Base-by-base conservation (phyloP, 176 grass and related monocot genomes). In the Chloris gayana region DNA sequence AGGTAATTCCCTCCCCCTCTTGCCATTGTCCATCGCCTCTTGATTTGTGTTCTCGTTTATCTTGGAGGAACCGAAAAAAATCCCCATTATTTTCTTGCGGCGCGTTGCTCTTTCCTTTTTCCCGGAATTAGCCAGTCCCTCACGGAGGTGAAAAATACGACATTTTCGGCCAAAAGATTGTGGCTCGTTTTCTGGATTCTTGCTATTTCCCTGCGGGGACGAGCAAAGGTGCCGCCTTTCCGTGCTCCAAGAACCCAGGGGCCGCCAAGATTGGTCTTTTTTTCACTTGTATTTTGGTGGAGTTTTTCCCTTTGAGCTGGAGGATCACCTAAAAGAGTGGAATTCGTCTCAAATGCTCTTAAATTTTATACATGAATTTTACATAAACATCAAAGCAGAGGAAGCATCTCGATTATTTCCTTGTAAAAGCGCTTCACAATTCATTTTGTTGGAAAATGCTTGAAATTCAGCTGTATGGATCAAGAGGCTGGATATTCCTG, bases 381-480 rank as follows among this genome's bases (percentile, higher is more conserved):
- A 34, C 30, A n/a, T 0, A 33, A 62, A 44, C 56, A 11, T 41
- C 24, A n/a, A 21, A 75, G 15, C 74, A 76, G n/a, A 42, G 24
- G 5, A 61, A 44, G 8, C 56, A 41, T 24, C 22, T 75, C 3
- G 34, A 59, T 75, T 41, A 42, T 25, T 24, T 60, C 54, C 27
- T 31, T 63, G 60, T 63, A 31, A 63, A 15, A 31, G 60, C 14
- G 5, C 12, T 31, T 63, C 27, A 63, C 12, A 31, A 31, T 14
- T 13, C 10, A 11, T 64, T 77, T 18, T 76, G 26, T 62, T 63
- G 37, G 25, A 5, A 44, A 57, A 62, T 77, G 4, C 19, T 45
- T 77, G 37, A 77, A 72, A 47, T 68, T 12, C 46, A 83, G 72
- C 7, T 83, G 13, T 83, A 83, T 9, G 72, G 81, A 24, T 75